phyloP scores from a whole-genome alignment of 2,329 filamentous ascomycete genomes.

The Penicillium sp. region DNA sequence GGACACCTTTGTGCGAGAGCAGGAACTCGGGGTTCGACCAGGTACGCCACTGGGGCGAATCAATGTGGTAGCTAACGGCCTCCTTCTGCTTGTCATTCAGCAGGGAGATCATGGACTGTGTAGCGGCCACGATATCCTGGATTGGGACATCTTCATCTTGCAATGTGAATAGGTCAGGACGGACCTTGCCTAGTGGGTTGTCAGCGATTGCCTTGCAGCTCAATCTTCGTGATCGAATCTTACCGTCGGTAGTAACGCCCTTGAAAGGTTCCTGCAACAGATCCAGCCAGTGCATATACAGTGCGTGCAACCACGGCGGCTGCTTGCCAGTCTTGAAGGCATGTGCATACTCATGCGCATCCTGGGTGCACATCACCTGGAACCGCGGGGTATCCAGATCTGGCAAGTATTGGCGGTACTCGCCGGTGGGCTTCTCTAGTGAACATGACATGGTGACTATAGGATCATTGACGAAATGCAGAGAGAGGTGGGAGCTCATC shows the following conservation, averaged over 20 bases:
- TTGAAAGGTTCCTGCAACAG: conserved; percentile 64
- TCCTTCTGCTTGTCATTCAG: conserved; percentile 52
- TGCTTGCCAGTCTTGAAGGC: conserved; percentile 58
- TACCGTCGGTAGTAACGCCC: conserved; percentile 68
- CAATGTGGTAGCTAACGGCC: conserved; percentile 59
- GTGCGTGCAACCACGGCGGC: conserved; percentile 65
- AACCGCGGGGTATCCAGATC: conserved; percentile 63
- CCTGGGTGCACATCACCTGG: conserved; percentile 60
- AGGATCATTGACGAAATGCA: not conserved
- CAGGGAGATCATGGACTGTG: conserved; percentile 46
- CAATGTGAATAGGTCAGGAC: conserved; percentile 54
- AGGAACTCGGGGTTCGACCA: conserved; percentile 73
- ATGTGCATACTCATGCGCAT: conserved; percentile 61
- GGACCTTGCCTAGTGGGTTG: conserved; percentile 47
- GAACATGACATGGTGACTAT: conserved; percentile 2
- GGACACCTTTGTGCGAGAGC: conserved; percentile 65
- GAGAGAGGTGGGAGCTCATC: not conserved
- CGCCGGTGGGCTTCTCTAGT: conserved; percentile 28
- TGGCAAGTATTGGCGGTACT: conserved; percentile 61
- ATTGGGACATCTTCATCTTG: conserved; percentile 66
- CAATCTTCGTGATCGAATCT: conserved; percentile 2
- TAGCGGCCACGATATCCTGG: conserved; percentile 53
- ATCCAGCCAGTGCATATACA: conserved; percentile 60
- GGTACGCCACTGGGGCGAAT: conserved; percentile 69
- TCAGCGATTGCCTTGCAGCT: conserved; percentile 1